Evolutionary conservation across 225 moss, liverwort and hornwort species (phyloP), one percentile per base, ranked within the genome.

Genomic region (Climacium dendroides): DNA sequence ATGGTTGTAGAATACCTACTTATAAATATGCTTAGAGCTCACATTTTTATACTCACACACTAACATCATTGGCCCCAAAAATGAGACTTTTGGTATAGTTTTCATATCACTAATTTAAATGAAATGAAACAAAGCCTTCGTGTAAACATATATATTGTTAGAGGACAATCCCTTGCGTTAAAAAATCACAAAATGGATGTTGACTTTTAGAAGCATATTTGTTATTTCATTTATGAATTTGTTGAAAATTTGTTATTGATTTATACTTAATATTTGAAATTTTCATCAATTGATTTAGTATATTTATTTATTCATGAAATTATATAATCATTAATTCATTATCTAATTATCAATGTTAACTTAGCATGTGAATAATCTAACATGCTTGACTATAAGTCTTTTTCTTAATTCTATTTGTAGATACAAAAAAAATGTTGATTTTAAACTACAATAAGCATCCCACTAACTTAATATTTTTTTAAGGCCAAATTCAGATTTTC

Each of bases 141-240:
- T 13, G 1, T 32, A 19, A 3, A 50, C 1, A 29, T 18, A 73
- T 4, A 47, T 19, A 11, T 2, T 0, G 0, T 19, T 6, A 29
- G 2, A 73, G 1, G 5, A 11, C 2, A 2, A 0, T 18, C 25
- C 3, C 17, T 0, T 30, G 3, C 1, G 0, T 47, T n/a, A n/a
- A n/a, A n/a, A 39, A 16, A 58, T 39, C 10, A 29, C 2, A 72
- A 43, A 72, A 47, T 50, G 23, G 12, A 32, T 74, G 29, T 47
- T 71, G 19, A 30, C 14, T 48, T 74, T 74, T 19, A 19, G 19
- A 11, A 1, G 11, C 11, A 48, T 48, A 4, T 11, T 74, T 48
- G 10, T 74, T 48, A 74, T 48, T 19, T 30, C 19, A 74, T 32
- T 32, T 0, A 74, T 19, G 11, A 74, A 30, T 74, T 73, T 32